Evolutionary conservation across 371 early-diverging fungal genomes (phyloP), one percentile per base, ranked within the genome.

Genomic region (Lichtheimia ornata): DNA sequence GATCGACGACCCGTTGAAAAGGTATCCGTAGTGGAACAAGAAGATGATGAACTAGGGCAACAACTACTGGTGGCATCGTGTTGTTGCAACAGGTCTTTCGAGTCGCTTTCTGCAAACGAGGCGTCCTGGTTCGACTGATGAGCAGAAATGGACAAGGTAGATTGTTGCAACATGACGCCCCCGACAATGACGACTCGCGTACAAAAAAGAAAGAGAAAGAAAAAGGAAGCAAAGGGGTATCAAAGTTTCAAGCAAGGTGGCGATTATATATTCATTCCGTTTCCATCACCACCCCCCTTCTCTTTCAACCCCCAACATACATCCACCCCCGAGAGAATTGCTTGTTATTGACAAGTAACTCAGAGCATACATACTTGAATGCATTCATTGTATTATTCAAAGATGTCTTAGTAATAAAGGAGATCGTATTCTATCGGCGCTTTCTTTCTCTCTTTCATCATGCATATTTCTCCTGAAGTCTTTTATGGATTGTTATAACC

Each of bases 61-160:
- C 41, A 27, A n/a, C 41, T 55, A 30, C 4, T 56, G 43, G 25
- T 56, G 57, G 17, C 43, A 44, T 42, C 57, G 18, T 42, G 57
- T 27, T 45, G 57, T 56, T 56, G 57, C 57, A 56, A 56, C 57
- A 56, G 12, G 45, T 56, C 57, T 56, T 0, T 18, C 57, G 47
- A 47, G 47, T 44, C 57, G 43, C 20, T 55, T 27, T 55, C 35
- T 55, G 30, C 35, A 55, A 9, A 30, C 28, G 55, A 17, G 20
- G 54, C 13, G 40, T 35, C 35, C 35, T 35, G 35, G 35, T 35
- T 35, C 11, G 42, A 27, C 22, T 42, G 43, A 56, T 44, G 22
- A n/a, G 42, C 57, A 56, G 57, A 56, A 56, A 56, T 44, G 45
- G 57, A 56, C 57, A 56, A 44, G 43, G 57, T 56, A 44, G 57